These are phyloP conservation scores for Artemisia argyi DNA, from an alignment of 129 eudicot genomes.

Conservation along the genomic window DNA sequence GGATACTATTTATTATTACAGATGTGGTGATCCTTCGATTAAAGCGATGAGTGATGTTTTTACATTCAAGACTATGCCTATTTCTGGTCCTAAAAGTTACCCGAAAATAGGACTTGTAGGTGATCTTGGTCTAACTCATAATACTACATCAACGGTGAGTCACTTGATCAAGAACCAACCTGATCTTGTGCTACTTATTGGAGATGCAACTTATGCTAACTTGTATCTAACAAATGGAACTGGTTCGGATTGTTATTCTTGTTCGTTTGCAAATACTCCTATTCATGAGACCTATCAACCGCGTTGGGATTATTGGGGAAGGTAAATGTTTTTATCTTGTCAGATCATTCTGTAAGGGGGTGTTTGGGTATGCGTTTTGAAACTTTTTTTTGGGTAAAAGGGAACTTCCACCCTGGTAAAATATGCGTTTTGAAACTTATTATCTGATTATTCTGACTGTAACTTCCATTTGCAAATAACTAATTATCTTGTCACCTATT, in stretches of 20 bases:
- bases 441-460: too few species aligned
- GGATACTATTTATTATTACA: conserved; percentile 56
- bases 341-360: not conserved
- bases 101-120: conserved; percentile 82
- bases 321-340: conserved; percentile 40
- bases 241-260: conserved; percentile 92
- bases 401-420: too few species aligned
- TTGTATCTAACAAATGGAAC: conserved; percentile 87
- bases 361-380: not conserved
- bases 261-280: conserved; percentile 84
- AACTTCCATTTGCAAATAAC: too few species aligned
- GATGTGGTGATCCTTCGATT: conserved; percentile 87
- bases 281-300: conserved; percentile 98
- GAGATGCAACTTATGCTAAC: conserved; percentile 91
- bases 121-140: conserved; percentile 91
- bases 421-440: too few species aligned
- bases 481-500: too few species aligned
- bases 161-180: conserved; percentile 72
- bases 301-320: conserved; percentile 99
- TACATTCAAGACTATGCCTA: conserved; percentile 82
- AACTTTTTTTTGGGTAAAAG: too few species aligned
- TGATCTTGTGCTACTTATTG: conserved; percentile 78
- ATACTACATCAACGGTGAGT: conserved; percentile 70
- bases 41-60: conserved; percentile 59
- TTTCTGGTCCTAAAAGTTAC: conserved; percentile 53